Conservation (phyloP, 2,329 filamentous ascomycete genomes). For the Geosmithia morbida region DNA sequence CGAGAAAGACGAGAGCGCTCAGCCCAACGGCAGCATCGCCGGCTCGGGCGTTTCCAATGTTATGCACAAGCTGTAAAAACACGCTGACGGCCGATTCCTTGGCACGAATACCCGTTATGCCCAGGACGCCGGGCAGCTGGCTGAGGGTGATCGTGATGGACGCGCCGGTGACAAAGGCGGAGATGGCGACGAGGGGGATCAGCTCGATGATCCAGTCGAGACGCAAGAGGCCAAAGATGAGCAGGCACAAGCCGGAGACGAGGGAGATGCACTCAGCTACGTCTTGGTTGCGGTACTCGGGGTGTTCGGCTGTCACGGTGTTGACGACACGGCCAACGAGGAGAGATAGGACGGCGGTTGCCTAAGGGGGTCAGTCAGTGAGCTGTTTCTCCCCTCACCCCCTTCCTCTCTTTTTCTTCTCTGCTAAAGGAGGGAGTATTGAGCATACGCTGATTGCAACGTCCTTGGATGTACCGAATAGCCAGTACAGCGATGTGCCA, state of each 20-base stretch:
- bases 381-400: too few species aligned
- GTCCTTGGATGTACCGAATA: conserved; percentile 96
- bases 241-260: conserved; percentile 31
- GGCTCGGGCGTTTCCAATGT: conserved; percentile 33
- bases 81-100: conserved; percentile 28
- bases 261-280: conserved; percentile 32
- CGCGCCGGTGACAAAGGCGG: conserved; percentile 39
- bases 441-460: conserved; percentile 64
- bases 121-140: conserved; percentile 35
- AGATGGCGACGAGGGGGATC: conserved; percentile 35
- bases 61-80: conserved; percentile 34
- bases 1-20: conserved; percentile 53
- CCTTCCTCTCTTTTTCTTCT: neutral
- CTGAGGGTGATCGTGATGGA: conserved; percentile 33
- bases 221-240: conserved; percentile 31
- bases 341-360: conserved; percentile 38
- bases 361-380: conserved; percentile 22
- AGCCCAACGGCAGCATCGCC: conserved; percentile 64
- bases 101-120: conserved; percentile 33
- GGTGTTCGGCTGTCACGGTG: conserved; percentile 18
- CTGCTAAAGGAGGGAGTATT: conserved; percentile 23
- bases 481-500: conserved; percentile 90
- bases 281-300: conserved; percentile 23
- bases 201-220: conserved; percentile 40
- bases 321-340: conserved; percentile 33